phyloP scores from a whole-genome alignment of 1,139 yeast species.

The Insectozyma bohioensis region DNA sequence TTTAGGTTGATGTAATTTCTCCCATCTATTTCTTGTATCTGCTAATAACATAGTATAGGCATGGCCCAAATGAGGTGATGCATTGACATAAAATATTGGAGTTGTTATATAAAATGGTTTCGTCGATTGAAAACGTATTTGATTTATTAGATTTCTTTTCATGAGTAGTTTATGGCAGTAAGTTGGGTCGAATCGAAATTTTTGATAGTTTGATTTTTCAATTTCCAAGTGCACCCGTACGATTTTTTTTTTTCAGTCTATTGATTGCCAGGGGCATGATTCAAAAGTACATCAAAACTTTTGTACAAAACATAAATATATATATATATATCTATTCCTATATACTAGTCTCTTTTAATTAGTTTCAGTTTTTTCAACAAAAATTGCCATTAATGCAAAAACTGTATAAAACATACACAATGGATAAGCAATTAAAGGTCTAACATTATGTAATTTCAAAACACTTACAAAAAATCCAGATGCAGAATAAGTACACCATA shows the following conservation, averaged over 20 bases:
- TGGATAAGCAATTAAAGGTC: slow-evolving; percentile 93
- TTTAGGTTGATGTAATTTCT: slow-evolving; percentile 34
- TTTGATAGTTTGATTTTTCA: no score
- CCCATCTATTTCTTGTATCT: slow-evolving; percentile 80
- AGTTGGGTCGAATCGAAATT: no score
- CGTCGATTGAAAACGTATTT: no score
- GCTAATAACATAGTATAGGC: slow-evolving; percentile 83
- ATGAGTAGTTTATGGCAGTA: no score
- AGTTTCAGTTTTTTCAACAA: slow-evolving; percentile 53
- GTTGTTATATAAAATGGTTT: slow-evolving; percentile 69
- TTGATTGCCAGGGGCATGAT: no score
- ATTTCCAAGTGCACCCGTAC: no score
- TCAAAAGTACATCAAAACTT: no score
- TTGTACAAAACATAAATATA: no score
- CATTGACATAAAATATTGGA: slow-evolving; percentile 96
- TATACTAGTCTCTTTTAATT: slow-evolving; percentile 1
- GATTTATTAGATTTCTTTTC: no score
- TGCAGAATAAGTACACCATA: slow-evolving; percentile 94
- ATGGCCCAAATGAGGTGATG: slow-evolving; percentile 93
- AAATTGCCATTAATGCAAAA: slow-evolving; percentile 94
- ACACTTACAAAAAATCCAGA: slow-evolving; percentile 92
- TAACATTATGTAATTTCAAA: slow-evolving; percentile 77
- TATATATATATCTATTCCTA: neutral
- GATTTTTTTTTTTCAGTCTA: no score
- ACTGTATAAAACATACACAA: slow-evolving; percentile 88